Evolutionary conservation across 306 rosid genomes (phyloP).

Genomic region (Inga oerstediana): DNA sequence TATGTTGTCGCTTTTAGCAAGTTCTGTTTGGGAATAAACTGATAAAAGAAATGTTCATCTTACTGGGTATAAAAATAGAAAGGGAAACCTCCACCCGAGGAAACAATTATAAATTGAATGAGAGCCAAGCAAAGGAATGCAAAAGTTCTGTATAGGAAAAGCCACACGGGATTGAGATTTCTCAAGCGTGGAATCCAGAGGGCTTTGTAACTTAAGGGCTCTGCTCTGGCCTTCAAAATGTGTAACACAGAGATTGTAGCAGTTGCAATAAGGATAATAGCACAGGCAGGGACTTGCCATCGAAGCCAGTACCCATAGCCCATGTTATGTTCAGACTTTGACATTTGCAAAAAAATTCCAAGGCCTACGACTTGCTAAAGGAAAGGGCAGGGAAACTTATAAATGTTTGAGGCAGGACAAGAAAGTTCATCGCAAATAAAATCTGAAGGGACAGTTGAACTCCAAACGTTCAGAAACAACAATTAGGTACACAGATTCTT

Average conservation of each 20-base stretch:
- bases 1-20: background rate
- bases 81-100: slow-evolving; percentile 28
- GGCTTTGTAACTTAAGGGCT: slow-evolving; percentile 34
- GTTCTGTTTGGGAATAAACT: background rate
- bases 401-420: background rate
- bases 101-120: slow-evolving; percentile 32
- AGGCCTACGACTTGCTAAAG: background rate
- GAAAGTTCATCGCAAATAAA: no score
- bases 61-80: slow-evolving; percentile 50
- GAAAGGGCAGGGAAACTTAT: background rate
- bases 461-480: background rate
- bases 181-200: slow-evolving; percentile 44
- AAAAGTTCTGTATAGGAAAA: slow-evolving; percentile 34
- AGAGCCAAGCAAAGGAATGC: slow-evolving; percentile 43
- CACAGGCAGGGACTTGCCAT: slow-evolving; percentile 36
- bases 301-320: slow-evolving; percentile 25
- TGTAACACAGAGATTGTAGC: background rate
- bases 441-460: background rate
- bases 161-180: slow-evolving; percentile 44
- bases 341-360: background rate
- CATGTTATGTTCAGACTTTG: background rate
- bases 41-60: background rate
- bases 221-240: slow-evolving; percentile 32
- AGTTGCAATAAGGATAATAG: background rate
- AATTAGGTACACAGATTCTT: background rate